These are phyloP conservation scores for Eutrema heterophyllum DNA, from an alignment of 345 rosid genomes.

Conservation along the genomic window DNA sequence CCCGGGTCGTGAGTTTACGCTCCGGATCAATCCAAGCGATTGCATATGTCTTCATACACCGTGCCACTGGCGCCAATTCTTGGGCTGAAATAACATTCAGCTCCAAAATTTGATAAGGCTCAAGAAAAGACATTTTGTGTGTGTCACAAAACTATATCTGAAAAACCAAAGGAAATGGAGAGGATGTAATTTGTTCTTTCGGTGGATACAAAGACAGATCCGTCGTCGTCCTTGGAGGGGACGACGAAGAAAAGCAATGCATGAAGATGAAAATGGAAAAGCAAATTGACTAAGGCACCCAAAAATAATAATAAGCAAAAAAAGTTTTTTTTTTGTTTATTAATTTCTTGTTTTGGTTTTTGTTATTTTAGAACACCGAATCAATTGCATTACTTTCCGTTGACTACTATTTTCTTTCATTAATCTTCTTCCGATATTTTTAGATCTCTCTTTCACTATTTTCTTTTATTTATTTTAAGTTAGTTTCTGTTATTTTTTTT, in stretches of 20 bases:
- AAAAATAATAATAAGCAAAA: constrained; percentile 20
- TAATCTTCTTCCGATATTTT: not conserved
- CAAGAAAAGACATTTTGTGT: constrained; percentile 37
- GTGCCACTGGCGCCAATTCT: constrained; percentile 52
- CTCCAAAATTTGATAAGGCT: constrained; percentile 66
- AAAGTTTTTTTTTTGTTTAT: not conserved
- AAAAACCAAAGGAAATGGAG: not conserved
- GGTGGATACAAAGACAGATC: not conserved
- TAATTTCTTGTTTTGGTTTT: constrained; percentile 15
- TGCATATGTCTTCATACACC: constrained; percentile 79
- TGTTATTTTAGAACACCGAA: constrained; percentile 30
- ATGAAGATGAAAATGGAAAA: constrained; percentile 28
- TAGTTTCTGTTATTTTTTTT: not conserved
- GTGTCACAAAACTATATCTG: not conserved
- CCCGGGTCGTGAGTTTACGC: constrained; percentile 62
- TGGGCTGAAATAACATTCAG: constrained; percentile 79
- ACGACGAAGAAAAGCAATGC: constrained; percentile 33
- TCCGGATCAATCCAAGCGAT: constrained; percentile 82
- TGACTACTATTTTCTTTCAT: constrained; percentile 26
- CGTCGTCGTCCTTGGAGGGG: constrained; percentile 34
- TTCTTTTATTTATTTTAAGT: not conserved
- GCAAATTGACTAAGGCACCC: not conserved
- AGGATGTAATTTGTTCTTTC: not conserved
- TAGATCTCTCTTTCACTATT: constrained; percentile 1
- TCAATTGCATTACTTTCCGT: constrained; percentile 25